Evolutionary conservation across 2,329 filamentous ascomycete species (phyloP).

Genomic region (Pseudocercospora fuligena): DNA sequence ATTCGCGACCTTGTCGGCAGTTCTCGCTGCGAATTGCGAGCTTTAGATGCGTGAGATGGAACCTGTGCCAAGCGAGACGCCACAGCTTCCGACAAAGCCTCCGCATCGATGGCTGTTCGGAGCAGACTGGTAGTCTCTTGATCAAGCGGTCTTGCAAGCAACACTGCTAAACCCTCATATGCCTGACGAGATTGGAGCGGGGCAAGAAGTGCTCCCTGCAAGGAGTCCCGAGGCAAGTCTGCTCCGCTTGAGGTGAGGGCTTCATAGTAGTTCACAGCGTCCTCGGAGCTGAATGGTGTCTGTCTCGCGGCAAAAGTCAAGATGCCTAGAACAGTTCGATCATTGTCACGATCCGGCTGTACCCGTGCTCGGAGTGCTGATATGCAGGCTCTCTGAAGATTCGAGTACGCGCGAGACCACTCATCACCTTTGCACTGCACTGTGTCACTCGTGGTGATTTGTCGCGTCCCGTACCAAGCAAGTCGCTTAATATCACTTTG

Average conservation of each 20-base stretch:
- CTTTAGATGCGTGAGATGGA: background rate
- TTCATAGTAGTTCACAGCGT: constrained; percentile 40
- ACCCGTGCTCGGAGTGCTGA: constrained; percentile 27
- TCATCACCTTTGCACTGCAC: constrained; percentile 36
- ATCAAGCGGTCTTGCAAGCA: constrained; percentile 37
- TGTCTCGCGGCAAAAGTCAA: constrained; percentile 45
- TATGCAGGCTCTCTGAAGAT: constrained; percentile 46
- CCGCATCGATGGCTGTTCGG: constrained; percentile 31
- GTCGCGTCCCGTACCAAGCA: constrained; percentile 46
- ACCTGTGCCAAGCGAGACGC: constrained; percentile 9
- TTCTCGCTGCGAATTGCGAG: background rate
- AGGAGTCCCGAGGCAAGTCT: constrained; percentile 29
- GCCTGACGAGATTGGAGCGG: constrained; percentile 34
- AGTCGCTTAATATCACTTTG: constrained; percentile 47
- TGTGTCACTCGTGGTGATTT: constrained; percentile 39
- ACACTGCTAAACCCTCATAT: constrained; percentile 35
- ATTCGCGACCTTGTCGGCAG: constrained; percentile 48
- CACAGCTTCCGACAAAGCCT: constrained; percentile 29
- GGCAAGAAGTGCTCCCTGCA: constrained; percentile 40
- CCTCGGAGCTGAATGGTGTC: constrained; percentile 23
- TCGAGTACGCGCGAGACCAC: constrained; percentile 50
- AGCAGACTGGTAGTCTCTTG: constrained; percentile 34
- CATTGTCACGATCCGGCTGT: constrained; percentile 28
- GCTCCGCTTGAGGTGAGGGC: constrained; percentile 32
- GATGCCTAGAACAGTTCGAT: constrained; percentile 34